Percentiles rank a stretch among this genome's conserved stretches.
Evolutionary conservation across 345 rosid genomes (phyloP).

Genomic region (Arabidopsis thaliana): DNA sequence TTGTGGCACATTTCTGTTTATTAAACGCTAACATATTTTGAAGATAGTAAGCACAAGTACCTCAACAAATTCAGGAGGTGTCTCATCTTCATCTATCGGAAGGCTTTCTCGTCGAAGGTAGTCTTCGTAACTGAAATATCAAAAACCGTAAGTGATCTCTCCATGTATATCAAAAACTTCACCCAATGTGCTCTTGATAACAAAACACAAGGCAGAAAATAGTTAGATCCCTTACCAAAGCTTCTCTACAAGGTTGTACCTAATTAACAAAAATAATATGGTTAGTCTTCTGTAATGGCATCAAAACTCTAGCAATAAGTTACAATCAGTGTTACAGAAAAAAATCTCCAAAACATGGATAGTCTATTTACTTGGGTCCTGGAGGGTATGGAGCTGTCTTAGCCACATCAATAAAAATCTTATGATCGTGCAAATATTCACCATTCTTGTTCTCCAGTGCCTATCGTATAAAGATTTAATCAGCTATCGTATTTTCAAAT

Average conservation of each 20-base stretch:
- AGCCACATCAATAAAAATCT: background rate
- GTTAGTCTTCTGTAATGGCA: background rate
- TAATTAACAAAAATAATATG: background rate
- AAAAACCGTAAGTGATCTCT: background rate
- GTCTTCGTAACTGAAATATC: background rate
- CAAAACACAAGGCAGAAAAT: too few relatives aligned
- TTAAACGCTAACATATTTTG: background rate
- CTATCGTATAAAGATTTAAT: too few relatives aligned
- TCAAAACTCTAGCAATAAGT: background rate
- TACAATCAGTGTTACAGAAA: background rate
- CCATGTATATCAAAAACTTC: background rate
- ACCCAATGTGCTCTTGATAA: background rate
- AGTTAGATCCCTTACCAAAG: background rate
- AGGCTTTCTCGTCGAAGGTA: background rate
- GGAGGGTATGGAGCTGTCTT: background rate
- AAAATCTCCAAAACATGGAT: background rate
- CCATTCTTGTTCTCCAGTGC: too few relatives aligned
- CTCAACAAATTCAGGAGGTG: background rate
- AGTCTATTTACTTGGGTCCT: background rate
- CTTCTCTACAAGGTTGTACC: background rate
- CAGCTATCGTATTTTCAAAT: too few relatives aligned
- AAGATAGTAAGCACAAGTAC: background rate
- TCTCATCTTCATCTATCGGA: background rate
- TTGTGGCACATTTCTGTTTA: background rate
- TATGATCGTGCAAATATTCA: too few relatives aligned